phyloP scores from a whole-genome alignment of 2,329 filamentous ascomycete species.

The Paracoccidioides brasiliensis region DNA sequence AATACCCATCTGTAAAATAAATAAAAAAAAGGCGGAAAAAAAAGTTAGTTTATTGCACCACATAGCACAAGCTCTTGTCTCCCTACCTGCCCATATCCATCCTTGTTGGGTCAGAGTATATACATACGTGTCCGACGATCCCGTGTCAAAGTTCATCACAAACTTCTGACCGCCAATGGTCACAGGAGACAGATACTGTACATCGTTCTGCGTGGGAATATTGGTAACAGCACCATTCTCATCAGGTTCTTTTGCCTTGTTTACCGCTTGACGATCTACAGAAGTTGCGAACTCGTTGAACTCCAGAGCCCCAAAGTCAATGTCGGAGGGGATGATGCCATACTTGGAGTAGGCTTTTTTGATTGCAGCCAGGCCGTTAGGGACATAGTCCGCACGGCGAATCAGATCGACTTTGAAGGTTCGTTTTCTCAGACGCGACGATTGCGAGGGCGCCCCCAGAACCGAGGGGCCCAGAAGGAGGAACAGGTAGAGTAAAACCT shows the following conservation, averaged over 20 bases:
- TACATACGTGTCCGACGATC: constrained; percentile 55
- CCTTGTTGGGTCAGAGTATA: background rate
- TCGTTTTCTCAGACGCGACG: constrained; percentile 16
- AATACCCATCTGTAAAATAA: constrained; percentile 49
- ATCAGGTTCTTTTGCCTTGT: constrained; percentile 15
- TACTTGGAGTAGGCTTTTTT: constrained; percentile 57
- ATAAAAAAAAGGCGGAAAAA: background rate
- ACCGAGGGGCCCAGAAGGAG: constrained; percentile 23
- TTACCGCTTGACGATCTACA: constrained; percentile 17
- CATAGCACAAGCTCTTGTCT: background rate
- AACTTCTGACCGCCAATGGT: constrained; percentile 56
- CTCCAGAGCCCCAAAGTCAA: constrained; percentile 25
- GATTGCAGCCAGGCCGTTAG: constrained; percentile 50
- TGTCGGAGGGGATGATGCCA: constrained; percentile 38
- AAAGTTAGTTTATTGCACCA: constrained; percentile 1
- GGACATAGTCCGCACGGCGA: constrained; percentile 41
- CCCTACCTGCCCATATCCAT: background rate
- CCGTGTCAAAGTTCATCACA: constrained; percentile 62
- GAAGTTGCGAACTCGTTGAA: constrained; percentile 20
- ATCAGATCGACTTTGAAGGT: constrained; percentile 51
- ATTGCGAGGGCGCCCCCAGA: constrained; percentile 11
- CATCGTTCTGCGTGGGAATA: constrained; percentile 51
- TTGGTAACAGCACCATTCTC: constrained; percentile 48
- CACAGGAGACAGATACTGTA: constrained; percentile 57
- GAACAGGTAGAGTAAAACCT: constrained; percentile 13